Percentiles rank a stretch among this genome's conserved stretches.
Evolutionary conservation across 495 filamentous ascomycete genomes (phyloP).

Genomic region (Hyaloscypha hepaticicola): DNA sequence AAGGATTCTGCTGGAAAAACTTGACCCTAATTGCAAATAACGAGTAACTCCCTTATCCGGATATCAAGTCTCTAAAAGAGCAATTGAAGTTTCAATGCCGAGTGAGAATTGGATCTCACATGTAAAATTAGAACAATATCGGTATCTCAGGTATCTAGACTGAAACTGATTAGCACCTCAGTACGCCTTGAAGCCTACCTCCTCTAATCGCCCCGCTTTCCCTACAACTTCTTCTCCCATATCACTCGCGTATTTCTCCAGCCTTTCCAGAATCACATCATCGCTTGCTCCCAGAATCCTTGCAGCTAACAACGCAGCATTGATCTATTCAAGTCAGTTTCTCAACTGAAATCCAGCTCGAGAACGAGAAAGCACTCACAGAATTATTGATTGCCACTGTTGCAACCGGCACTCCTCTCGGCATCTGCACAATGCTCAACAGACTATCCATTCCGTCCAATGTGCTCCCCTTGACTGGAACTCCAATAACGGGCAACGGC

Average conservation of each 20-base stretch:
- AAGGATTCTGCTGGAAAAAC: too few relatives aligned
- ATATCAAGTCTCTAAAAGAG: too few relatives aligned
- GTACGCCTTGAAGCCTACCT: conserved; percentile 71
- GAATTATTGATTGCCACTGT: conserved; percentile 93
- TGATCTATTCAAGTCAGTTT: conserved; percentile 44
- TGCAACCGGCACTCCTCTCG: conserved; percentile 71
- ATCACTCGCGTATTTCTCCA: conserved; percentile 63
- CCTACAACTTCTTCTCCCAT: conserved; percentile 63
- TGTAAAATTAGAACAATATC: too few relatives aligned
- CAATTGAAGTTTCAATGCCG: too few relatives aligned
- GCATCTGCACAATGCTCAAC: conserved; percentile 74
- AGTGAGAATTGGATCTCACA: too few relatives aligned
- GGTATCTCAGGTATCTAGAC: too few relatives aligned
- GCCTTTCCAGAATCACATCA: conserved; percentile 53
- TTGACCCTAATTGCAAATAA: too few relatives aligned
- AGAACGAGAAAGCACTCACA: neutral
- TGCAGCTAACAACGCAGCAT: conserved; percentile 86
- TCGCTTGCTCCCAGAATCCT: conserved; percentile 76
- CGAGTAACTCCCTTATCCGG: too few relatives aligned
- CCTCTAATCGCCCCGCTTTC: conserved; percentile 65
- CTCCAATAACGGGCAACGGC: conserved; percentile 87
- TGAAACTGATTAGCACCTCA: conserved; percentile 2
- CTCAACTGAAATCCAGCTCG: neutral
- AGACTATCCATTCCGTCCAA: conserved; percentile 89
- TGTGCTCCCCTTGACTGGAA: conserved; percentile 83